Evolutionary conservation across 805 yeast species (phyloP).

Genomic region (Jamesozyma gamospora): DNA sequence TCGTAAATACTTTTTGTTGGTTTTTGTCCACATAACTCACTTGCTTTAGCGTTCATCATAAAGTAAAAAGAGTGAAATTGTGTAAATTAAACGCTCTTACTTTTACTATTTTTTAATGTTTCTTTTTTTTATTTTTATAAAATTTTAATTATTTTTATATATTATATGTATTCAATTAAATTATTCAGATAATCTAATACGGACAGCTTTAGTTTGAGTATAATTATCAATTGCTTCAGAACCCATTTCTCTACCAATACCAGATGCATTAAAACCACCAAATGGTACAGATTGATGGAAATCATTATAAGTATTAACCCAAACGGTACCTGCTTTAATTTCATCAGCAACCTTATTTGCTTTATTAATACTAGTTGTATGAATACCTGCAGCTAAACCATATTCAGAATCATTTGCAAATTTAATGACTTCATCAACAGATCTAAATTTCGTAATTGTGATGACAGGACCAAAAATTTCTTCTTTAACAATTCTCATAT

Average conservation of each 20-base stretch:
- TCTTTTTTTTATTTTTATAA: no score
- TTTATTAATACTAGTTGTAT: conserved; percentile 57
- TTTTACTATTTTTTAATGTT: no score
- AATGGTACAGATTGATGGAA: conserved; percentile 82
- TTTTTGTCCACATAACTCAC: no score
- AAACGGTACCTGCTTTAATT: conserved; percentile 70
- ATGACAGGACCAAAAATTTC: conserved; percentile 91
- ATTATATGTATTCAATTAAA: no score
- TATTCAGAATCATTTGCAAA: conserved; percentile 69
- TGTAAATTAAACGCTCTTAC: no score
- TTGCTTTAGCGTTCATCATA: no score
- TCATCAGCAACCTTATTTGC: conserved; percentile 58
- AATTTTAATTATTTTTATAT: no score
- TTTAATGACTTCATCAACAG: conserved; percentile 63
- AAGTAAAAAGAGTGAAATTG: no score
- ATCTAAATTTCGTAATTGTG: conserved; percentile 60
- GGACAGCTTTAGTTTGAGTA: conserved; percentile 75
- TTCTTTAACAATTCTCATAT: conserved; percentile 69
- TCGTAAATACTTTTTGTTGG: no score
- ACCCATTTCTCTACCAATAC: conserved; percentile 88
- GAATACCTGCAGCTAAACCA: conserved; percentile 85
- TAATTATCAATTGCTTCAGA: conserved; percentile 75
- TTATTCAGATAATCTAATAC: conserved; percentile 1
- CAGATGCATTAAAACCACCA: conserved; percentile 84
- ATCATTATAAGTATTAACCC: conserved; percentile 80